Percentiles rank a stretch among this genome's conserved stretches.
These are phyloP conservation scores for Tolypocladium inflatum DNA, from an alignment of 2,329 filamentous ascomycete species.

Conservation along the genomic window DNA sequence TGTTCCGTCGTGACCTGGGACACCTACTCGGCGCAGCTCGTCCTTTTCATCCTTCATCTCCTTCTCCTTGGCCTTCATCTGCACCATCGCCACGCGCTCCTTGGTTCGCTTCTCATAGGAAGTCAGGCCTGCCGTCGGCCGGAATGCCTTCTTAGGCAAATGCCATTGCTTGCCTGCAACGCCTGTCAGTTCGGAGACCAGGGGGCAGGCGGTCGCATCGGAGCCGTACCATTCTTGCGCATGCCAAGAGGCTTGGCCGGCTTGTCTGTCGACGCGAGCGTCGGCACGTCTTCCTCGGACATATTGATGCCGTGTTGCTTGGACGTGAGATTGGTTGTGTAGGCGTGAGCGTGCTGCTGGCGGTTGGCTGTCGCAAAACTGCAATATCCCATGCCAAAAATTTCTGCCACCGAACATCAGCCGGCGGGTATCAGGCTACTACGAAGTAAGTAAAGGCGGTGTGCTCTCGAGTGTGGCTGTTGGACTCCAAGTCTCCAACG, in stretches of 20 bases:
- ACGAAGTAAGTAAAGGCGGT: neutral
- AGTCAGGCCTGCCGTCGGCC: conserved; percentile 67
- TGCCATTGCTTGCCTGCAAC: conserved; percentile 89
- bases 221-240: conserved; percentile 67
- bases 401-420: neutral
- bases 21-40: conserved; percentile 66
- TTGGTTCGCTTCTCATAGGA: conserved; percentile 70
- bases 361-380: neutral
- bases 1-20: neutral
- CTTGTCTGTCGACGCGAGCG: conserved; percentile 15
- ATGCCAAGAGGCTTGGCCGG: conserved; percentile 47
- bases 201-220: neutral
- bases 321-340: conserved; percentile 31
- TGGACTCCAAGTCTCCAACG: no score
- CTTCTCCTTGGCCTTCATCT: conserved; percentile 88
- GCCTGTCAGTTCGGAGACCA: conserved; percentile 4
- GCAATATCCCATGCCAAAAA: neutral
- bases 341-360: neutral
- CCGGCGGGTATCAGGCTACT: neutral
- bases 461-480: neutral
- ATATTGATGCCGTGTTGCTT: conserved; percentile 20
- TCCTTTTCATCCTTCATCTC: conserved; percentile 96
- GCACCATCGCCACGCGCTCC: conserved; percentile 57
- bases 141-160: conserved; percentile 70
- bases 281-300: conserved; percentile 1